Percentiles rank a stretch among this genome's conserved stretches.
Evolutionary conservation across 148 eudicot genomes (phyloP).

Genomic region (Mesembryanthemum crystallinum): DNA sequence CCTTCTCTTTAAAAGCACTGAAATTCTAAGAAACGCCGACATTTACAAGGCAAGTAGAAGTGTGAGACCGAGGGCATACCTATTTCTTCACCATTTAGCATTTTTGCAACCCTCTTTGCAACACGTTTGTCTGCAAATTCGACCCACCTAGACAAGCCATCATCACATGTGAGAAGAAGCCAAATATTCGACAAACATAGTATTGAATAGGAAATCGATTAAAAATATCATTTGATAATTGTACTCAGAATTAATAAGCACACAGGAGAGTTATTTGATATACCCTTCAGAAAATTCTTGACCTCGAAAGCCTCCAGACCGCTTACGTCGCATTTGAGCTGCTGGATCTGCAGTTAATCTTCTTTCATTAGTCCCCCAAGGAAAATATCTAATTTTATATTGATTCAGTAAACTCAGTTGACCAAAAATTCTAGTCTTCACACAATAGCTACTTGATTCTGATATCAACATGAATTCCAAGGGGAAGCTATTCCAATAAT

Average conservation of each 20-base stretch:
- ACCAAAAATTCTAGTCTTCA: neutral
- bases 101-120: conserved; percentile 72
- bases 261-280: neutral
- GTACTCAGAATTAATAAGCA: neutral
- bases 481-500: neutral
- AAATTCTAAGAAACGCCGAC: neutral
- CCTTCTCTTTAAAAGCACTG: no score
- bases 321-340: conserved; percentile 49
- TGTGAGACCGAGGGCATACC: conserved; percentile 39
- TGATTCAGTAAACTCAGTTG: neutral
- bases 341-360: conserved; percentile 53
- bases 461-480: neutral
- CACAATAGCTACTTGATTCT: neutral
- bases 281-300: conserved; percentile 88
- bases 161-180: conserved; percentile 7
- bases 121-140: conserved; percentile 70
- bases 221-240: neutral
- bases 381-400: neutral
- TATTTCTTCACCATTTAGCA: conserved; percentile 81
- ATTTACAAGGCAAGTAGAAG: conserved; percentile 3
- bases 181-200: neutral
- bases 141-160: conserved; percentile 76
- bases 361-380: neutral
- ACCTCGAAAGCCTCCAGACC: conserved; percentile 83
- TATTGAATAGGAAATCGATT: neutral